Evolutionary conservation across 495 filamentous ascomycete species (phyloP).

Genomic region (Staphylotrichum tortipilum): DNA sequence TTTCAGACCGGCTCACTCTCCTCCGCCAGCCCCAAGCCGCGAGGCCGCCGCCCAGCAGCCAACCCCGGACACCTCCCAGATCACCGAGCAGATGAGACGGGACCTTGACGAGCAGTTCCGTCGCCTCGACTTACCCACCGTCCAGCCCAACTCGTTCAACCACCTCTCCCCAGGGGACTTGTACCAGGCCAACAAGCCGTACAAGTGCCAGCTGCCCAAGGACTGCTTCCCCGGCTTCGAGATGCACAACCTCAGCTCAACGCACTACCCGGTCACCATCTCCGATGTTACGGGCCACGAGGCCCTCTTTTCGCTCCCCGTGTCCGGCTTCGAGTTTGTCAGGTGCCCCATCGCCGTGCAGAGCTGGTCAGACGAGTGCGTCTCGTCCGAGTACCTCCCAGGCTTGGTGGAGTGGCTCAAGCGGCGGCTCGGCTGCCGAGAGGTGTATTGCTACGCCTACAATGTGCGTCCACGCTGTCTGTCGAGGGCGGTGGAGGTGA

Average conservation of each 20-base stretch:
- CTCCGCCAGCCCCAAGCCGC: too few relatives aligned
- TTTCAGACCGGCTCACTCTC: too few relatives aligned
- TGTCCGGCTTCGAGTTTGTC: conserved; percentile 7
- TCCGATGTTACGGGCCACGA: conserved; percentile 1
- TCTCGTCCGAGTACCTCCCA: background rate
- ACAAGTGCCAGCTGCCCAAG: conserved; percentile 11
- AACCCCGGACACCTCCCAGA: background rate
- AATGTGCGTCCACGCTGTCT: conserved; percentile 1
- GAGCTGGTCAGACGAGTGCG: background rate
- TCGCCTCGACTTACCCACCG: conserved; percentile 1
- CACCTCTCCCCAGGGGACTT: conserved; percentile 5
- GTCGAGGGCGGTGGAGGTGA: background rate
- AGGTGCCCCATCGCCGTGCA: background rate
- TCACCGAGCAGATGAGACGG: background rate
- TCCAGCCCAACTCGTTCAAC: conserved; percentile 4
- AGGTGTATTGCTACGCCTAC: conserved; percentile 7
- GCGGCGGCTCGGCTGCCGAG: background rate
- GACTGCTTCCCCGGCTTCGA: background rate
- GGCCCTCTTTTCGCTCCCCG: background rate
- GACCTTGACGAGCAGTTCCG: conserved; percentile 1
- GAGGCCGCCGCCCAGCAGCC: too few relatives aligned
- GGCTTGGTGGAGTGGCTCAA: conserved; percentile 3
- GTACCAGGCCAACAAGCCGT: conserved; percentile 3
- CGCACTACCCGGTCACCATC: background rate
- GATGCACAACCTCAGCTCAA: conserved; percentile 8